Conservation (phyloP, 768 basidiomycete species). For the Lactifluus echinatus region DNA sequence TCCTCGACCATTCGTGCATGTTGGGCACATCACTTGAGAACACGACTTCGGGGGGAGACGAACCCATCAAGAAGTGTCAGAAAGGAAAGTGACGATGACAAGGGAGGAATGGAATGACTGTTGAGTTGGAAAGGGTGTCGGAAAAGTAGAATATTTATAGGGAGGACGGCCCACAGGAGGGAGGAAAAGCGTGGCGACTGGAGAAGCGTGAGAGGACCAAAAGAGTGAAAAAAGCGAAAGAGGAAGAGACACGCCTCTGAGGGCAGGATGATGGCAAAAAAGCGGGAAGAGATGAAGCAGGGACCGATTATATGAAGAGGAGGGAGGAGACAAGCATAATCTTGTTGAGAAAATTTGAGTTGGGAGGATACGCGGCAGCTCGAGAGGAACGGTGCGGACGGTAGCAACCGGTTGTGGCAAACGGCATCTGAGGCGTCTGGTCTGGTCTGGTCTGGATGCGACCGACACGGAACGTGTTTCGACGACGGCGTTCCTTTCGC, state of each 20-base stretch:
- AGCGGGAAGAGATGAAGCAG: slow-evolving; percentile 14
- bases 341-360: slow-evolving; percentile 37
- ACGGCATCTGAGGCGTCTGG: slow-evolving; percentile 39
- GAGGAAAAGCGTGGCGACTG: slow-evolving; percentile 14
- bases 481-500: slow-evolving; percentile 39
- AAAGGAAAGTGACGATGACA: slow-evolving; percentile 17
- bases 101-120: slow-evolving; percentile 10
- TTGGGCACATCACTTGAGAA: slow-evolving; percentile 74
- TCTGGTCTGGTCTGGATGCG: no score
- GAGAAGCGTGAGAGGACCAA: slow-evolving; percentile 10
- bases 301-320: slow-evolving; percentile 21
- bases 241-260: slow-evolving; percentile 12
- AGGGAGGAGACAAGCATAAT: slow-evolving; percentile 26
- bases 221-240: slow-evolving; percentile 1
- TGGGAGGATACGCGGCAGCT: slow-evolving; percentile 33
- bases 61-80: slow-evolving; percentile 23
- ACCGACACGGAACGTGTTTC: slow-evolving; percentile 74
- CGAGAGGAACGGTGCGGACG: slow-evolving; percentile 44
- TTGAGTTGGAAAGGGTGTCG: slow-evolving; percentile 7
- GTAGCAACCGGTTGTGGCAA: slow-evolving; percentile 44
- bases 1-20: slow-evolving; percentile 77
- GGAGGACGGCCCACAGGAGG: slow-evolving; percentile 16
- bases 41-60: slow-evolving; percentile 46
- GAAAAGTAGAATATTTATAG: slow-evolving; percentile 13
- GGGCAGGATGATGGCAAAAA: slow-evolving; percentile 14